A percentile compares a stretch with the other conserved stretches of the same genome.
phyloP scores from a whole-genome alignment of 495 filamentous ascomycete genomes.

The Xeromyces bisporus region DNA sequence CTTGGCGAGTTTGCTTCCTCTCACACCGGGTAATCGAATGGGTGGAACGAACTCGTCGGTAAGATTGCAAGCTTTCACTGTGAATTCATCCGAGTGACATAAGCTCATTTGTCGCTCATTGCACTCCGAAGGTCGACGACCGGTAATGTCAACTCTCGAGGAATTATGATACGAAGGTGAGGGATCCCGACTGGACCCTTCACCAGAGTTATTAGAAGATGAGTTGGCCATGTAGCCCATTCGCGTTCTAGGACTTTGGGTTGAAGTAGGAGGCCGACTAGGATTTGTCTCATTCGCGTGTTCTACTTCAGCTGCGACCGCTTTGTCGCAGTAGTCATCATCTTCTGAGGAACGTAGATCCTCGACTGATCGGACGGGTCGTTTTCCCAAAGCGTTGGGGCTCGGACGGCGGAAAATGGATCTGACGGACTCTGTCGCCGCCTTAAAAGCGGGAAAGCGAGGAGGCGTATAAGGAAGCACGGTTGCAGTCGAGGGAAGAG shows the following conservation, averaged over 20 bases:
- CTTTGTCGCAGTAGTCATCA: too few relatives aligned
- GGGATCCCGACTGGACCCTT: too few relatives aligned
- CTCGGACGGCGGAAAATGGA: neutral
- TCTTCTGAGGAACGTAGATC: neutral
- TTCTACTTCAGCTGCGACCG: too few relatives aligned
- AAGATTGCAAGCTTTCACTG: constrained; percentile 44
- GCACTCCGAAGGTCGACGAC: too few relatives aligned
- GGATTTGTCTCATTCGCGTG: too few relatives aligned
- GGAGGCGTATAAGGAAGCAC: neutral
- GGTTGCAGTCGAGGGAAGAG: neutral
- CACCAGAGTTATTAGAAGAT: too few relatives aligned
- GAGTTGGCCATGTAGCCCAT: too few relatives aligned
- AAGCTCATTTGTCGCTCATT: constrained; percentile 40
- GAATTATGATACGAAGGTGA: too few relatives aligned
- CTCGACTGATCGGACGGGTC: neutral
- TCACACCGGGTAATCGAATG: constrained; percentile 38
- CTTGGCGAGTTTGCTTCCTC: constrained; percentile 49
- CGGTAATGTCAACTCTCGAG: too few relatives aligned
- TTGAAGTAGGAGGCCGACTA: too few relatives aligned
- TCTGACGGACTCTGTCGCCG: neutral
- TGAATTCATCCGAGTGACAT: constrained; percentile 46
- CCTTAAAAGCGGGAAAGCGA: neutral
- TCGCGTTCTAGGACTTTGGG: too few relatives aligned
- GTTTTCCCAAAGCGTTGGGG: neutral
- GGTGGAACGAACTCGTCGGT: constrained; percentile 40